Evolutionary conservation across 108 stramenopile species (phyloP), one percentile per base, ranked within the genome.

Genomic region (Ochromonas danica): DNA sequence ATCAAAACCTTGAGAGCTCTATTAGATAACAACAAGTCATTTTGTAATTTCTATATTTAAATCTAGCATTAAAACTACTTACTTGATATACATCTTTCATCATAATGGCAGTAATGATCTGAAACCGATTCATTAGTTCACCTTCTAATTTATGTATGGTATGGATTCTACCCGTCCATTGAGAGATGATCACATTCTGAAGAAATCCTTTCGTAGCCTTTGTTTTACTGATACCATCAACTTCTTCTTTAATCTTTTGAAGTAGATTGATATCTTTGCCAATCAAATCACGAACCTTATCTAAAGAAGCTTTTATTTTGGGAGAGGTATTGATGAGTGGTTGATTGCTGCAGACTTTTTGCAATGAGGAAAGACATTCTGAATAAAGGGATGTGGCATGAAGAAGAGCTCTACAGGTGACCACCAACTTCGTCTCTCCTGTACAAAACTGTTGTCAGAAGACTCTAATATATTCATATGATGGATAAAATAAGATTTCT

Each of bases 61-160:
- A n/a, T n/a, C n/a, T n/a, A n/a, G n/a, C n/a, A n/a, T n/a, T n/a
- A n/a, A n/a, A n/a, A 35, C 14, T 14, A 75, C 51, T 28, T 75
- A 75, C 72, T 60, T 36, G 6, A 6, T 33, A 75, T 14, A 75
- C 31, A 33, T 75, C 72, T 45, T 45, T 27, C 40, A 42, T 33
- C 72, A 75, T 75, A 6, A 75, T 6, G 17, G 72, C 36, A 3
- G 72, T 75, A 27, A 75, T 27, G n/a, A 39, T 30, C 38, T 75
- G 72, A 27, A 36, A 3, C 6, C 72, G 25, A 6, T 3, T 6
- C n/a, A 36, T 36, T 25, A 75, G 40, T 42, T 39, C 6, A 36
- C 41, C 38, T 36, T 75, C 72, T 6, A 75, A 41, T 25, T 3
- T 41, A 6, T 75, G 6, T 33, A 75, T 3, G 6, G 3, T 75